These are phyloP conservation scores for Leucosporidium yakuticum DNA, from an alignment of 768 basidiomycete genomes.

Conservation along the genomic window DNA sequence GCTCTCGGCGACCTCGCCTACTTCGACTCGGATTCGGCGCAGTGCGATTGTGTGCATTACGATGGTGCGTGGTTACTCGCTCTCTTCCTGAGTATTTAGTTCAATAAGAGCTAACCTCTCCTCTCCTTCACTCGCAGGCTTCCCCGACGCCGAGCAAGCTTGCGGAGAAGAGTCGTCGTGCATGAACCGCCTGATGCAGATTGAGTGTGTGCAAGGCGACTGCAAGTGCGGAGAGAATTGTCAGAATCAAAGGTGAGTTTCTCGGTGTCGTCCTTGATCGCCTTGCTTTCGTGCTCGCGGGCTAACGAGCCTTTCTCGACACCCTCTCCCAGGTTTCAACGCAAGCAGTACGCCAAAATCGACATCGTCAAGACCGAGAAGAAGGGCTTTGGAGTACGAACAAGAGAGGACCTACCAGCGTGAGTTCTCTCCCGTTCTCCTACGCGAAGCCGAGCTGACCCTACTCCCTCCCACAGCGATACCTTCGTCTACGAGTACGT, in stretches of 20 bases:
- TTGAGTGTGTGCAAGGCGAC: constrained; percentile 86
- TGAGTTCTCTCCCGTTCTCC: constrained; percentile 39
- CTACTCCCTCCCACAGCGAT: constrained; percentile 54
- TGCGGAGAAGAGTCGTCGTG: constrained; percentile 88
- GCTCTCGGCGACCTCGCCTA: constrained; percentile 23
- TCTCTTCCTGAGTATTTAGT: not conserved
- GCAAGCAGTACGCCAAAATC: constrained; percentile 73
- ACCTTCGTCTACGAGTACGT: constrained; percentile 94
- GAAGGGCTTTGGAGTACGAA: constrained; percentile 91
- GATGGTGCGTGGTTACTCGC: constrained; percentile 58
- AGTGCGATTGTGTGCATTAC: constrained; percentile 84
- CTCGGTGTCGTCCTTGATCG: not conserved
- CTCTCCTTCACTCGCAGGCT: constrained; percentile 46
- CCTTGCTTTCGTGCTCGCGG: not conserved
- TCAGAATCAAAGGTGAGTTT: constrained; percentile 79
- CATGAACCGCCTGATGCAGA: constrained; percentile 93
- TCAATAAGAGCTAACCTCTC: constrained; percentile 4
- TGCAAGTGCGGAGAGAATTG: constrained; percentile 77
- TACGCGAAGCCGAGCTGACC: not conserved
- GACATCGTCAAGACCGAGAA: constrained; percentile 88
- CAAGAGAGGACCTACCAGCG: constrained; percentile 49
- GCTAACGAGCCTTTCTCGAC: not conserved
- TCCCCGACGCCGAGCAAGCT: constrained; percentile 58
- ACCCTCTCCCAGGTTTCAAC: constrained; percentile 63
- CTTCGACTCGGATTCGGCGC: constrained; percentile 73